These are phyloP conservation scores for Aspergillus bombycis DNA, from an alignment of 2,329 filamentous ascomycete species.

Conservation along the genomic window DNA sequence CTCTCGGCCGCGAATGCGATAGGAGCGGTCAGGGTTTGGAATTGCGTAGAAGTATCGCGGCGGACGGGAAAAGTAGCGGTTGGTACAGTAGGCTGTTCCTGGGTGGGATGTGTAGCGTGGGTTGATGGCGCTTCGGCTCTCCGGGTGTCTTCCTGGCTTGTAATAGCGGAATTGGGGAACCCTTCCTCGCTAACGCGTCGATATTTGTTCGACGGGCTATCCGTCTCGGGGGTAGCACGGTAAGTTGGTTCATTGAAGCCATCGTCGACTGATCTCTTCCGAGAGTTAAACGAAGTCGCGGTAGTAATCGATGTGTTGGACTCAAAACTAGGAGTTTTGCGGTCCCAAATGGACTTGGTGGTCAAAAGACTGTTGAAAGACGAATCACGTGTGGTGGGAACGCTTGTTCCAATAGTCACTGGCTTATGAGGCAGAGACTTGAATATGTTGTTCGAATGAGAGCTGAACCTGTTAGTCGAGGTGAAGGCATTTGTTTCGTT, in stretches of 20 bases:
- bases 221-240: not conserved
- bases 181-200: slow-evolving; percentile 14
- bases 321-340: slow-evolving; percentile 14
- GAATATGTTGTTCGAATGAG: not conserved
- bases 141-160: not conserved
- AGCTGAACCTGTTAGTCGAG: not conserved
- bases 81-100: not conserved
- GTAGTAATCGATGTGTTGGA: slow-evolving; percentile 13
- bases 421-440: not conserved
- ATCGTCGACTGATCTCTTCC: slow-evolving; percentile 20
- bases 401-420: not conserved
- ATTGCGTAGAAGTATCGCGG: too few species aligned
- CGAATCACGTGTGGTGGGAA: slow-evolving; percentile 14
- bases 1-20: not conserved
- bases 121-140: not conserved
- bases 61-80: not conserved
- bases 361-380: slow-evolving; percentile 16
- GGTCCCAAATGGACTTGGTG: slow-evolving; percentile 11
- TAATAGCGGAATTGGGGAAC: slow-evolving; percentile 5
- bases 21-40: not conserved
- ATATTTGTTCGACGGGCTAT: slow-evolving; percentile 13
- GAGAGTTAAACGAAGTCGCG: slow-evolving; percentile 8
- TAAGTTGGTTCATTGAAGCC: not conserved
- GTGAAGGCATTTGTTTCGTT: not conserved
- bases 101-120: not conserved